Evolutionary conservation across 106 monocot genomes (phyloP).

Genomic region (Amphibolis antarctica): DNA sequence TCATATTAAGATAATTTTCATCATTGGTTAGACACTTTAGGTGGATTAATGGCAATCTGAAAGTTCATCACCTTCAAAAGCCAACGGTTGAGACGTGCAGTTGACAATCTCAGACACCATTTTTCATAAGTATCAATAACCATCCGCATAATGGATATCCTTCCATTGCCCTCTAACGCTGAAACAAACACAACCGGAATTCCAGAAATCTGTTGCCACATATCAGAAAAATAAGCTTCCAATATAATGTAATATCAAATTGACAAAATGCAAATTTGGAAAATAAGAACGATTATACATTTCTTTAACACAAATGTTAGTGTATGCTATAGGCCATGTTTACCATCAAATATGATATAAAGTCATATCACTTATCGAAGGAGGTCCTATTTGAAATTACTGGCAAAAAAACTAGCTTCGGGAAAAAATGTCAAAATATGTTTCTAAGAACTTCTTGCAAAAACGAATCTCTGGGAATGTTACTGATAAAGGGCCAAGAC

Average conservation of each 20-base stretch:
- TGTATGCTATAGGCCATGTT: no score
- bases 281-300: no score
- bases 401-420: no score
- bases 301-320: no score
- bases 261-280: no score
- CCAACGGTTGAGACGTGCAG: conserved; percentile 29
- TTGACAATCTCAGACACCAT: conserved; percentile 16
- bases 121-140: conserved; percentile 73
- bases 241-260: neutral
- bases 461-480: no score
- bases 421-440: no score
- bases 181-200: conserved; percentile 95
- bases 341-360: no score
- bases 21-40: neutral
- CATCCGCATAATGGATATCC: conserved; percentile 64
- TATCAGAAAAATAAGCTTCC: neutral
- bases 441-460: no score
- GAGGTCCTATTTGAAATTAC: no score
- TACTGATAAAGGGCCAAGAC: no score
- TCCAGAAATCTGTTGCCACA: conserved; percentile 34
- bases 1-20: neutral
- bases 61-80: neutral
- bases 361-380: no score
- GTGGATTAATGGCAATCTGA: neutral
- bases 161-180: conserved; percentile 76